Evolutionary conservation across 805 yeast genomes (phyloP), one percentile per base, ranked within the genome.

Genomic region (Komagataella populi): DNA sequence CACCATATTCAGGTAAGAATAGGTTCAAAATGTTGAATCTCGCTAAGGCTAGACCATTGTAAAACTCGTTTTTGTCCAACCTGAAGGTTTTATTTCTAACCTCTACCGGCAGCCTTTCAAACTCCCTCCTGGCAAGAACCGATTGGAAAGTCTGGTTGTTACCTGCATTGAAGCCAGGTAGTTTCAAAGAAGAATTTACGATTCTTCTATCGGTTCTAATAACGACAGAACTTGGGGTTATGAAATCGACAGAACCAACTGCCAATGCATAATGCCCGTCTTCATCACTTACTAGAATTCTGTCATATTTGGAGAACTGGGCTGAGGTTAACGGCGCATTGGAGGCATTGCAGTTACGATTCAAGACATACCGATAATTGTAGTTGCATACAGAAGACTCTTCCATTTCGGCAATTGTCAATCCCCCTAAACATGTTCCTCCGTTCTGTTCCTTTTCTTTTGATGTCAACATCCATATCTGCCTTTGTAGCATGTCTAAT

Each of bases 21-120:
- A 91, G 63, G 54, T 84, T 81, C 52, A 89, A 63, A 3, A 93
- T 55, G 60, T 91, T 93, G 63, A 68, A 85, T 47, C 96, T 69
- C 0, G 96, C 89, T 39, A 83, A 60, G 0, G 87, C 78, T 72
- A 90, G 72, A 0, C 90, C 89, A 56, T 78, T 81, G 51, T 78
- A 83, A 66, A 81, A 75, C 48, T 83, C 89, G 64, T 89, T 95
- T 60, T 79, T 81, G 62, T 91, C 98, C 23, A 90, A 71, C 51
- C 98, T 70, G 56, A 77, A 88, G 23, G 52, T 64, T 14, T 54
- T 59, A 16, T n/a, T 8, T 14, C 46, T 51, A 4, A 50, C 44
- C 8, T 44, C 44, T 8, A 30, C 45, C n/a, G 55, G 46, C n/a
- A 52, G 44, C 7, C 49, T 49, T 23, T 43, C 44, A 24, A 46